phyloP scores from a whole-genome alignment of 1,284 basidiomycete genomes.

The Ganoderma leucocontextum region DNA sequence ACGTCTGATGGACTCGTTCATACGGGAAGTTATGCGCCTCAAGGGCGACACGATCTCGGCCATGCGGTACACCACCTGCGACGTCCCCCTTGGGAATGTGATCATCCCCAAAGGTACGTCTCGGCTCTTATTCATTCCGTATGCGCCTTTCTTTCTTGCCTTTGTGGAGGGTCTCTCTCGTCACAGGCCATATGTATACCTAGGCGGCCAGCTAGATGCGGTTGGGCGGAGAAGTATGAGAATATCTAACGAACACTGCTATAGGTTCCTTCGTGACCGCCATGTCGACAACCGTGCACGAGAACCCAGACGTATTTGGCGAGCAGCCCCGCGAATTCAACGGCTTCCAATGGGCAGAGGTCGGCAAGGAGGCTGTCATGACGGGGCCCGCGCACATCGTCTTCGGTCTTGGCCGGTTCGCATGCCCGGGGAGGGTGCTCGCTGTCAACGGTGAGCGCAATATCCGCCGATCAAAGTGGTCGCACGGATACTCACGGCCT shows the following conservation, averaged over 20 bases:
- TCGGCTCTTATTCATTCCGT: background rate
- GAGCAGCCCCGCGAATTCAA: constrained; percentile 42
- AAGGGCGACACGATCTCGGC: constrained; percentile 48
- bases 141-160: no score
- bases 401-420: constrained; percentile 48
- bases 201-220: background rate
- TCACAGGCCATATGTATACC: background rate
- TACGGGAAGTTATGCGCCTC: constrained; percentile 49
- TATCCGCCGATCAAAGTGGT: background rate
- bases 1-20: constrained; percentile 46
- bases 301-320: constrained; percentile 41
- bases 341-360: constrained; percentile 45
- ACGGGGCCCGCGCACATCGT: constrained; percentile 43
- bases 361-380: constrained; percentile 43
- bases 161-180: background rate
- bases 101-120: constrained; percentile 45
- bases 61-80: constrained; percentile 43
- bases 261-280: constrained; percentile 42
- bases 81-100: constrained; percentile 43
- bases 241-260: constrained; percentile 2
- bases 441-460: constrained; percentile 44
- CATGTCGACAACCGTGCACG: constrained; percentile 44
- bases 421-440: constrained; percentile 46
- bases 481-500: background rate
- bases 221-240: background rate